These are phyloP conservation scores for Coniochaeta prunicola DNA, from an alignment of 2,329 filamentous ascomycete species.

Conservation along the genomic window DNA sequence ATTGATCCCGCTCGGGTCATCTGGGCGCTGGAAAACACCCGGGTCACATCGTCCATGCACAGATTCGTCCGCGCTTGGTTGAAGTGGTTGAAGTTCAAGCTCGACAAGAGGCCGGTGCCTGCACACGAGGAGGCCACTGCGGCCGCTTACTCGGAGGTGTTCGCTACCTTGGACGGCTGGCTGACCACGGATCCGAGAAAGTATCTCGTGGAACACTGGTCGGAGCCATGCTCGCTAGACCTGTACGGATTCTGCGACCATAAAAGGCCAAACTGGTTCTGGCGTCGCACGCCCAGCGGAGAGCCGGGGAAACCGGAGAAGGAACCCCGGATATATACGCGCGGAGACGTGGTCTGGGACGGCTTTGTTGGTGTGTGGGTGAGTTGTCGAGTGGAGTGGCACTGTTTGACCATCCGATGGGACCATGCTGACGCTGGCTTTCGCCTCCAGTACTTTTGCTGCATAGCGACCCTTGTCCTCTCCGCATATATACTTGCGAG, in stretches of 20 bases:
- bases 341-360: background rate
- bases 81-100: slow-evolving; percentile 6
- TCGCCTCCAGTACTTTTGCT: background rate
- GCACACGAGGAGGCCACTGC: background rate
- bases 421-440: background rate
- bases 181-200: background rate
- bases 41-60: background rate
- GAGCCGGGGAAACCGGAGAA: background rate
- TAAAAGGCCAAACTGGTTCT: background rate
- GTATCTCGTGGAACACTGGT: background rate
- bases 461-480: slow-evolving; percentile 2
- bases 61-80: slow-evolving; percentile 8
- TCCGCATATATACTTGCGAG: slow-evolving; percentile 2
- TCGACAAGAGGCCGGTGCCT: background rate
- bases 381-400: background rate
- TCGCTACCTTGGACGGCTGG: background rate
- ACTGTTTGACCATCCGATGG: background rate
- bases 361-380: background rate
- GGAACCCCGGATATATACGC: background rate
- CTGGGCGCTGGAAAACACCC: slow-evolving; percentile 7
- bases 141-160: background rate
- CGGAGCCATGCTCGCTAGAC: background rate
- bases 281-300: background rate
- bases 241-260: background rate
- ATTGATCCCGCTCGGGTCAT: background rate